Percentiles rank a stretch among this genome's conserved stretches.
Evolutionary conservation across 1,284 basidiomycete genomes (phyloP).

Genomic region (Schizophyllum commune): DNA sequence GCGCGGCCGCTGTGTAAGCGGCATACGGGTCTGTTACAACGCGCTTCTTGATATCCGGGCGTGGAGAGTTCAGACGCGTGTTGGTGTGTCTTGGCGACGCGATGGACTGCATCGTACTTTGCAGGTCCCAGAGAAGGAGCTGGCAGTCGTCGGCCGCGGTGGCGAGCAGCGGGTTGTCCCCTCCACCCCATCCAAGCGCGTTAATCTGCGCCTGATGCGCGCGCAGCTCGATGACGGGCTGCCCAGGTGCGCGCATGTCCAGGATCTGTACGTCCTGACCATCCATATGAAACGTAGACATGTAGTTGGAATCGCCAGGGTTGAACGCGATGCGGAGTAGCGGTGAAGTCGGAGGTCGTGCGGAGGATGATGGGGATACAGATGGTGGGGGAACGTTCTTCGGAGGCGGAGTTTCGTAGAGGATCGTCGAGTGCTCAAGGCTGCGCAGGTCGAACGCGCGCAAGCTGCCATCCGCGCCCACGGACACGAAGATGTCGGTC

Average conservation of each 20-base stretch:
- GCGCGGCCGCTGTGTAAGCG: slow-evolving; percentile 74
- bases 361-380: slow-evolving; percentile 46
- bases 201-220: slow-evolving; percentile 76
- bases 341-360: slow-evolving; percentile 71
- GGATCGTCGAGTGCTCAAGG: slow-evolving; percentile 96
- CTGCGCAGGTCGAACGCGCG: slow-evolving; percentile 95
- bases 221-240: slow-evolving; percentile 85
- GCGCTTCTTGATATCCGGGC: slow-evolving; percentile 70
- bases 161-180: slow-evolving; percentile 75
- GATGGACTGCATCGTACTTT: slow-evolving; percentile 50
- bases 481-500: slow-evolving; percentile 96
- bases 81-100: slow-evolving; percentile 45
- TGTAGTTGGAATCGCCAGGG: slow-evolving; percentile 81
- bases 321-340: slow-evolving; percentile 83
- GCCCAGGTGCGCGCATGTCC: slow-evolving; percentile 91
- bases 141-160: slow-evolving; percentile 90
- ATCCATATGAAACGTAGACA: slow-evolving; percentile 92
- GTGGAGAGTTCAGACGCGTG: slow-evolving; percentile 63
- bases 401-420: slow-evolving; percentile 89
- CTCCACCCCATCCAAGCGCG: slow-evolving; percentile 77
- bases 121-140: slow-evolving; percentile 83
- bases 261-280: slow-evolving; percentile 82
- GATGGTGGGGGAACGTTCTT: slow-evolving; percentile 56
- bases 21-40: slow-evolving; percentile 68
- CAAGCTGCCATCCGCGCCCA: slow-evolving; percentile 94